These are phyloP conservation scores for Penicillium turbatum DNA, from an alignment of 495 filamentous ascomycete species.

Conservation along the genomic window DNA sequence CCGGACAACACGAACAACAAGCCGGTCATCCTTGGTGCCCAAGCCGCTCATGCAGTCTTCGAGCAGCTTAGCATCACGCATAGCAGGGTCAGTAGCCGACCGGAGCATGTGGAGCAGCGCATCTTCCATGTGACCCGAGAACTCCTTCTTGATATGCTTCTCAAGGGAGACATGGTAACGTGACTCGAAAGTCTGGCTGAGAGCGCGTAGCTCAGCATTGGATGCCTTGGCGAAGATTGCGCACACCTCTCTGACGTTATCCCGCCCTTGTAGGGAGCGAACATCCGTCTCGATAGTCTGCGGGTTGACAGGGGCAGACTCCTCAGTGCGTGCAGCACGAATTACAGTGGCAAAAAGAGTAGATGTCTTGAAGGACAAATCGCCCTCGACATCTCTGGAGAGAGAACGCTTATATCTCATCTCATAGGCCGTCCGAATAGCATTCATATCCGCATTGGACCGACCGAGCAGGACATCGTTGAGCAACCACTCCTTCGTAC, in stretches of 20 bases:
- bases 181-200: constrained; percentile 63
- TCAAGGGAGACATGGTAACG: constrained; percentile 64
- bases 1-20: constrained; percentile 70
- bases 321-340: constrained; percentile 66
- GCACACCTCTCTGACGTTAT: constrained; percentile 73
- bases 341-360: constrained; percentile 75
- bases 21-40: constrained; percentile 78
- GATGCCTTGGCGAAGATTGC: constrained; percentile 66
- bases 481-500: constrained; percentile 80
- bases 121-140: constrained; percentile 88
- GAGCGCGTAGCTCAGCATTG: constrained; percentile 76
- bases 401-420: constrained; percentile 57
- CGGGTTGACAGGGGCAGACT: constrained; percentile 63
- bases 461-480: constrained; percentile 82
- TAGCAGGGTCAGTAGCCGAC: constrained; percentile 71
- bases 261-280: constrained; percentile 57
- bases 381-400: constrained; percentile 63
- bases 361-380: constrained; percentile 81
- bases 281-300: constrained; percentile 69
- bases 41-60: constrained; percentile 83
- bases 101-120: constrained; percentile 75
- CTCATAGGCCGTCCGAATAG: constrained; percentile 75
- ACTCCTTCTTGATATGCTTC: constrained; percentile 70
- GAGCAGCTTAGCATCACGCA: constrained; percentile 72
- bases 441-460: constrained; percentile 76